Conservation (phyloP, 2,329 filamentous ascomycete species). For the Trichoderma breve region DNA sequence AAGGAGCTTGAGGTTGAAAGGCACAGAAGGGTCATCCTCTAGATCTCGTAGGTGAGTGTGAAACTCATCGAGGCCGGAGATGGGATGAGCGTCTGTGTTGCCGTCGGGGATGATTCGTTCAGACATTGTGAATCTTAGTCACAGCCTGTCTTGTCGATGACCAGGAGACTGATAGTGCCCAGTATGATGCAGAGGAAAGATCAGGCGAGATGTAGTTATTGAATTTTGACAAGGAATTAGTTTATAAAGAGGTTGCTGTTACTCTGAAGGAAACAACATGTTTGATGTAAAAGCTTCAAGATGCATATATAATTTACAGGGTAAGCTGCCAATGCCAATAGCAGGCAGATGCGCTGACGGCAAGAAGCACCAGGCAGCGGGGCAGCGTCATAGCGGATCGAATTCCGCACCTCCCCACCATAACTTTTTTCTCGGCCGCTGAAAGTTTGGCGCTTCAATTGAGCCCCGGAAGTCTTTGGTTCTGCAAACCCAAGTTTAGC, state of each 20-base stretch:
- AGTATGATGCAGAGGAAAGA: background rate
- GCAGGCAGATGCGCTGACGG: conserved; percentile 22
- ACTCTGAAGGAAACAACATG: background rate
- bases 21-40: conserved; percentile 41
- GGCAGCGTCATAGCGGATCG: conserved; percentile 16
- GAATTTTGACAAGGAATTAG: background rate
- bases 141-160: background rate
- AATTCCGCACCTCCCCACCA: conserved; percentile 21
- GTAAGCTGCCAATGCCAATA: background rate
- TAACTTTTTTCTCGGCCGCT: conserved; percentile 9
- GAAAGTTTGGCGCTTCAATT: conserved; percentile 15
- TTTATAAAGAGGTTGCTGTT: no score
- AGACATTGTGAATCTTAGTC: conserved; percentile 27
- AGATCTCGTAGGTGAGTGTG: conserved; percentile 53
- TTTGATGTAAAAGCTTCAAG: background rate
- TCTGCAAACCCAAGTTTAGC: background rate
- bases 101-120: conserved; percentile 37
- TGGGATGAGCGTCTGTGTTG: conserved; percentile 43
- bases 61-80: conserved; percentile 54
- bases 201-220: no score
- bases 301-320: background rate
- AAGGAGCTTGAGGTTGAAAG: conserved; percentile 50
- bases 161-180: no score
- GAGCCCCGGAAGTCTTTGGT: background rate
- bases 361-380: conserved; percentile 14